phyloP scores from a whole-genome alignment of 2,329 filamentous ascomycete genomes.

The Didymella pomorum region DNA sequence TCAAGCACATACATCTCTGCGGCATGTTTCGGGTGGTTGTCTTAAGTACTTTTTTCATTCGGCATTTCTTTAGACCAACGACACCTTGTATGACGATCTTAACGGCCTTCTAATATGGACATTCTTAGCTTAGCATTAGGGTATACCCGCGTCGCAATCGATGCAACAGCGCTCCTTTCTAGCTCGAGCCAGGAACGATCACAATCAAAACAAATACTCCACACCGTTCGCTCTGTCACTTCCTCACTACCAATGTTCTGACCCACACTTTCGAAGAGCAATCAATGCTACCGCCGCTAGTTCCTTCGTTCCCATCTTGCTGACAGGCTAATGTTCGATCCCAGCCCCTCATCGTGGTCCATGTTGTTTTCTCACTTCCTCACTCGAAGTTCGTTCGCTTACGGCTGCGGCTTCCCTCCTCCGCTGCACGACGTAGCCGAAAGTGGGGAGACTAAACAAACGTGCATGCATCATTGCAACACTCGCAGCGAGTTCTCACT shows the following conservation, averaged over 20 bases:
- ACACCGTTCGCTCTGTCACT: constrained; percentile 6
- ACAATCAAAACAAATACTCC: constrained; percentile 3
- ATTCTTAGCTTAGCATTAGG: constrained; percentile 21
- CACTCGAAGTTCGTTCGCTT: constrained; percentile 11
- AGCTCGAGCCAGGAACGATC: constrained; percentile 12
- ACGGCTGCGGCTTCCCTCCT: constrained; percentile 9
- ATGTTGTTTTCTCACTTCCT: constrained; percentile 1
- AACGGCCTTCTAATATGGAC: constrained; percentile 16
- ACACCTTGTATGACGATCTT: constrained; percentile 12
- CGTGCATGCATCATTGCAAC: constrained; percentile 13
- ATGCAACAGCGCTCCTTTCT: constrained; percentile 11
- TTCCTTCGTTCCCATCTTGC: constrained; percentile 9
- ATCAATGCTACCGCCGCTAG: constrained; percentile 6
- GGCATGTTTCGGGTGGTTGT: constrained; percentile 9
- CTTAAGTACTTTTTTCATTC: background rate
- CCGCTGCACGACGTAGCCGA: constrained; percentile 19
- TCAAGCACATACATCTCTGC: background rate
- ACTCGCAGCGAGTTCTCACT: constrained; percentile 21
- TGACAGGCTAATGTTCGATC: background rate
- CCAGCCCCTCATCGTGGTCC: constrained; percentile 8
- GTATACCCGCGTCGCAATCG: constrained; percentile 19
- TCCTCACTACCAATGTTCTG: constrained; percentile 1
- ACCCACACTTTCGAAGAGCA: background rate
- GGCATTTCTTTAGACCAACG: constrained; percentile 12
- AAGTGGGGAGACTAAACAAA: constrained; percentile 11